Percentiles rank a stretch among this genome's conserved stretches.
These are phyloP conservation scores for Claviceps fusiformis DNA, from an alignment of 2,329 filamentous ascomycete genomes.

Conservation along the genomic window DNA sequence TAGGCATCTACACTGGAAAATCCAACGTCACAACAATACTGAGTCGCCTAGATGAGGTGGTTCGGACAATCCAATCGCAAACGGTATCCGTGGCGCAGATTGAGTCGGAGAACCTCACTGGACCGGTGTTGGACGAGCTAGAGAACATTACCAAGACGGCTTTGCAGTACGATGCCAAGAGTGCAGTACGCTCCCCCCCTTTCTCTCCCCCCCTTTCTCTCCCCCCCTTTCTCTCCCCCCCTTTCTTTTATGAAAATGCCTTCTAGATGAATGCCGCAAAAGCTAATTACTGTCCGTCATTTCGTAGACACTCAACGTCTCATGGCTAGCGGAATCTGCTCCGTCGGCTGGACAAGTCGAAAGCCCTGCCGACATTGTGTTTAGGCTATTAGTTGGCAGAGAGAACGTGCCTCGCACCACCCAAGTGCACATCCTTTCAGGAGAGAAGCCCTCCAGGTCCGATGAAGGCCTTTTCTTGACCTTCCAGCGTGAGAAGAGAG, in stretches of 20 bases:
- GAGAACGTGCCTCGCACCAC: background rate
- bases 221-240: background rate
- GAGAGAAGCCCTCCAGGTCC: background rate
- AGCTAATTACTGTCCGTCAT: background rate
- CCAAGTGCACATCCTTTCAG: slow-evolving; percentile 11
- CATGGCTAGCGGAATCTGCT: slow-evolving; percentile 25
- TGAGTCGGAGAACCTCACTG: slow-evolving; percentile 8
- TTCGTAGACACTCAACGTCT: slow-evolving; percentile 20
- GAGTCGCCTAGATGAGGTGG: slow-evolving; percentile 20
- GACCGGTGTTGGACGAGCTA: slow-evolving; percentile 16
- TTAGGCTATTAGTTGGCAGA: slow-evolving; percentile 29
- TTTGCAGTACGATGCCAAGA: slow-evolving; percentile 10
- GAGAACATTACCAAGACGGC: slow-evolving; percentile 20
- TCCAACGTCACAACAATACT: slow-evolving; percentile 18
- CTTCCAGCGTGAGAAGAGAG: slow-evolving; percentile 17
- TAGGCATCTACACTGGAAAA: slow-evolving; percentile 20
- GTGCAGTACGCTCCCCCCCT: slow-evolving; percentile 14
- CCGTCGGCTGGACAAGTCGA: slow-evolving; percentile 18
- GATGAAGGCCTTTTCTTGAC: slow-evolving; percentile 9
- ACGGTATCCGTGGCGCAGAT: slow-evolving; percentile 13
- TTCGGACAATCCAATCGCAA: slow-evolving; percentile 14
- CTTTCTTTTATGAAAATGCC: background rate
- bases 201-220: background rate
- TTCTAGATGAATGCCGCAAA: background rate
- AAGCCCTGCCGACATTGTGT: slow-evolving; percentile 28